These are phyloP conservation scores for Pleurotus citrinopileatus DNA, from an alignment of 768 basidiomycete genomes.

Conservation along the genomic window DNA sequence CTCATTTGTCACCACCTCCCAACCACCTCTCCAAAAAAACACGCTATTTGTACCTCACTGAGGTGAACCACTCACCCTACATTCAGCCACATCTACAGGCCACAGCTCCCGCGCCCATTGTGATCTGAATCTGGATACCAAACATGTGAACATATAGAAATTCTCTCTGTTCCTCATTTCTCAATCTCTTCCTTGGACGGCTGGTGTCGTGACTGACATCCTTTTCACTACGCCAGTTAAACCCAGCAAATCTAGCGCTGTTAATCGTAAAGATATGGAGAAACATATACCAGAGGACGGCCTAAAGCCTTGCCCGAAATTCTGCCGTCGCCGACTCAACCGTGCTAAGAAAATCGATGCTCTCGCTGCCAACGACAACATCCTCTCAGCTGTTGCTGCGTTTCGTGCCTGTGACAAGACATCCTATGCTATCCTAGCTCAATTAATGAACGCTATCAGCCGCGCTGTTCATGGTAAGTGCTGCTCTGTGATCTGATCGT, in stretches of 20 bases:
- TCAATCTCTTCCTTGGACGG: too few species aligned
- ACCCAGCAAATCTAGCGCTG: background rate
- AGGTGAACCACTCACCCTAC: too few species aligned
- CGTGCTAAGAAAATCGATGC: background rate
- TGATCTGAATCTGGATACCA: too few species aligned
- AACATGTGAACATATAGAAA: too few species aligned
- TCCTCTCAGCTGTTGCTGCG: background rate
- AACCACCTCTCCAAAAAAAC: too few species aligned
- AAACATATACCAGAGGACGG: background rate
- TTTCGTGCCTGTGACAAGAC: background rate
- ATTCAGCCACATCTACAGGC: too few species aligned
- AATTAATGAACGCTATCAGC: background rate
- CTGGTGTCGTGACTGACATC: too few species aligned
- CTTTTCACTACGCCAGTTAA: background rate
- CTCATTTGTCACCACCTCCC: too few species aligned
- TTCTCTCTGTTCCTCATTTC: too few species aligned
- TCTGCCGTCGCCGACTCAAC: background rate
- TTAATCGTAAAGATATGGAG: slow-evolving; percentile 31
- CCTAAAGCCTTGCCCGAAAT: background rate
- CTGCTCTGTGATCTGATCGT: too few species aligned
- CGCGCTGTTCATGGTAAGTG: background rate
- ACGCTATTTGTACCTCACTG: too few species aligned
- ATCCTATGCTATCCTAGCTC: background rate
- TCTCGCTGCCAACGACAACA: background rate
- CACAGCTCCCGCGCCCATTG: too few species aligned